Evolutionary conservation across 352 stramenopile genomes (phyloP).

Genomic region (Globisporangium polare): DNA sequence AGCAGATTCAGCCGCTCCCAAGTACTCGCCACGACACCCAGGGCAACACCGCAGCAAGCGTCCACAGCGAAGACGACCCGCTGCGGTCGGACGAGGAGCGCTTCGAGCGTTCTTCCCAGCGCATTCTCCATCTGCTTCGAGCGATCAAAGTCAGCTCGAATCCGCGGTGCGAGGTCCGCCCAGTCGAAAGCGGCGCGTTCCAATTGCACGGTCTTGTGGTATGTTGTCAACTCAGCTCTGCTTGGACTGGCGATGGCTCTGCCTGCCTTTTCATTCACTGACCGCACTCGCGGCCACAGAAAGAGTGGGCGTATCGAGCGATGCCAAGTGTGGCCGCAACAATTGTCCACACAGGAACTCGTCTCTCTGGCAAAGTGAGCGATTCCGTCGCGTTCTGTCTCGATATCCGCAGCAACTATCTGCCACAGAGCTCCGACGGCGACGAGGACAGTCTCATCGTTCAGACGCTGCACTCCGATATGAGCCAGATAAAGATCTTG

Average conservation of each 20-base stretch:
- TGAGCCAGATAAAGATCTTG: constrained; percentile 20
- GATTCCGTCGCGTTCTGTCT: not conserved
- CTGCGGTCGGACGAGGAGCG: constrained; percentile 37
- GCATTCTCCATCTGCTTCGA: constrained; percentile 24
- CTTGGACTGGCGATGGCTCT: not conserved
- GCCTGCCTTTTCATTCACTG: not conserved
- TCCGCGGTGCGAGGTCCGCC: constrained; percentile 20
- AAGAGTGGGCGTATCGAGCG: constrained; percentile 34
- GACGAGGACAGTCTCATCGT: constrained; percentile 7
- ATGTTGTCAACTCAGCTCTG: constrained; percentile 5
- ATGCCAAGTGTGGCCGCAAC: constrained; percentile 7
- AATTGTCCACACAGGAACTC: not conserved
- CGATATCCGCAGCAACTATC: constrained; percentile 24
- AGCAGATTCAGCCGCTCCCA: constrained; percentile 13
- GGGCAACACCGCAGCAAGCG: not conserved
- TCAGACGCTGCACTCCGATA: constrained; percentile 19
- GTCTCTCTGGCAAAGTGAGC: not conserved
- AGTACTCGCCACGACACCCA: not conserved
- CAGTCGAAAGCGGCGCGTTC: constrained; percentile 29
- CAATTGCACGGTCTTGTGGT: constrained; percentile 35
- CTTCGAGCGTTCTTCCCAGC: constrained; percentile 15
- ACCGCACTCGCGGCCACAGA: constrained; percentile 20
- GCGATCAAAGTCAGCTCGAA: constrained; percentile 22
- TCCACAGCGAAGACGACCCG: constrained; percentile 6
- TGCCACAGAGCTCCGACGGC: constrained; percentile 8